phyloP scores from a whole-genome alignment of 768 basidiomycete genomes.

The Termitomyces eurrhizus region DNA sequence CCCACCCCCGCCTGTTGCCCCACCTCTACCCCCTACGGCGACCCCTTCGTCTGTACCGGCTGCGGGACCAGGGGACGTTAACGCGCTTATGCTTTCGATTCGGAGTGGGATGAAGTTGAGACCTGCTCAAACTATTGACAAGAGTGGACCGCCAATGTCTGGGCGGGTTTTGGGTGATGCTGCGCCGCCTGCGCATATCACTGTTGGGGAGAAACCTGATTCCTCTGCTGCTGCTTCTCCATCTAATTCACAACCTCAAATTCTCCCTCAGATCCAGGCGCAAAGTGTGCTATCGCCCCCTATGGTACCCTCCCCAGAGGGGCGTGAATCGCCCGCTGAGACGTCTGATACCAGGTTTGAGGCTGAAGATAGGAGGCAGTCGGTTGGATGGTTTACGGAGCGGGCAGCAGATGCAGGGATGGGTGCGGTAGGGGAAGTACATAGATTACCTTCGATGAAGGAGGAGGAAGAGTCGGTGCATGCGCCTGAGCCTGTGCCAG shows the following conservation, averaged over 20 bases:
- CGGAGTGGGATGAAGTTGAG: slow-evolving; percentile 68
- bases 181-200: slow-evolving; percentile 69
- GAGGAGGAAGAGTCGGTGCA: slow-evolving; percentile 41
- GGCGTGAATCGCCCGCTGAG: slow-evolving; percentile 25
- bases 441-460: slow-evolving; percentile 45
- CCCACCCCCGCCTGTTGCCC: slow-evolving; percentile 33
- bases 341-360: slow-evolving; percentile 25
- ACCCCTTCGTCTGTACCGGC: slow-evolving; percentile 25
- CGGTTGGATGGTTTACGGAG: slow-evolving; percentile 89
- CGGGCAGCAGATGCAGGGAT: slow-evolving; percentile 65
- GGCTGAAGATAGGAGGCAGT: slow-evolving; percentile 55
- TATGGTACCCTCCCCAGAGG: slow-evolving; percentile 4
- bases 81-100: slow-evolving; percentile 75
- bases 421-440: slow-evolving; percentile 26
- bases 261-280: background rate
- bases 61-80: slow-evolving; percentile 43
- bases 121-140: slow-evolving; percentile 81
- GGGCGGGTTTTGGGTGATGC: slow-evolving; percentile 79
- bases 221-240: slow-evolving; percentile 33
- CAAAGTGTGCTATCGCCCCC: slow-evolving; percentile 18
- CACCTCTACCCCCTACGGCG: slow-evolving; percentile 29
- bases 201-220: slow-evolving; percentile 35
- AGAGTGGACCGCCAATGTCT: slow-evolving; percentile 62
- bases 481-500: slow-evolving; percentile 37
- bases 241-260: background rate